Base-by-base conservation (phyloP, 1,284 basidiomycete species). In the Butyriboletus appendiculatus region DNA sequence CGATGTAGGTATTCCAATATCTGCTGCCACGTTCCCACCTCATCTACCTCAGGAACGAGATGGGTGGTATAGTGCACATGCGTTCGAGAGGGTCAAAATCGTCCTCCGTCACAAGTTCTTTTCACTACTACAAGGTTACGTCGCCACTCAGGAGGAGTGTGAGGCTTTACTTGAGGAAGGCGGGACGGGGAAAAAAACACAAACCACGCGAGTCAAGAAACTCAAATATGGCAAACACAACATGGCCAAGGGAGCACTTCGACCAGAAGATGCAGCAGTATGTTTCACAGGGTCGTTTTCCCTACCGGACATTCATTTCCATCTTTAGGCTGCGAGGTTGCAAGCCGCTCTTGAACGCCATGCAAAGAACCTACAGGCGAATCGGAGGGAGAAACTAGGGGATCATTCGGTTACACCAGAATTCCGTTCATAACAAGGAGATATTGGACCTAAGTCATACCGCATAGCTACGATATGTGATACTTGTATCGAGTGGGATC, bases 31-130 rank as follows among this genome's bases (percentile, higher is more conserved):
- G 16, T 16, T 51, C 20, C 47, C 1, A 33, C 32, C 47, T 62
- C 26, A 55, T 14, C 10, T 28, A 15, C 37, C 18, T 22, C 46
- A 90, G 88, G 87, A 91, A 71, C 80, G 83, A 48, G 88, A 93
- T 62, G 94, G 94, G 3, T 96, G 93, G 93, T 96, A 89, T 65
- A 83, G 82, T 2, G 78, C 82, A 0, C 80, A 84, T 55, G 81
- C 85, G 6, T 78, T 94, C 53, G 90, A 92, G 59, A 81, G 85
- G 52, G 94, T 96, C 72, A 94, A 93, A 70, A 81, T 80, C 3
- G 81, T 96, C 47, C 76, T 96, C n/a, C 81, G 92, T 35, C 84
- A 90, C 68, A 95, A 95, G 67, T 96, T 93, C 74, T 89, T 90
- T 70, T 84, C 87, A 11, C 72, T 94, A n/a, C 76, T 93, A 3